Base-by-base conservation (phyloP, 306 rosid genomes). In the Sechiopsis laciniata region DNA sequence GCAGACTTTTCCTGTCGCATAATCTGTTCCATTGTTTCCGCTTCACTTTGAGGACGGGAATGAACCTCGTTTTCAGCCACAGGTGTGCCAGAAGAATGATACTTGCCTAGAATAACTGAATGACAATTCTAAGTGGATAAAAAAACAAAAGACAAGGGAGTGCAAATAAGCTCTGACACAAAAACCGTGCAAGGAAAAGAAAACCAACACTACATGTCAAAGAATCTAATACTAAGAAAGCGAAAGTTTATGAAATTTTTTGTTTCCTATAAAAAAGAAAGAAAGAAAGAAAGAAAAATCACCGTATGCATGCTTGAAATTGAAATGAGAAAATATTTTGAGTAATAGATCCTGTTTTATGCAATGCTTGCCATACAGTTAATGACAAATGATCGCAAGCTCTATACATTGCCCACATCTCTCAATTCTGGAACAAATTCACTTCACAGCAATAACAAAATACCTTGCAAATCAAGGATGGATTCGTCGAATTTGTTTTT, bases 401-500 rank as follows among this genome's bases (percentile, higher is more conserved):
- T 40, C 46, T 6, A 5, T 40, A 5, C 7, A 8, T 7, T 40
- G 46, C 46, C 46, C 46, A 40, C 46, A 40, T 7, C 37, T 32
- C 37, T 32, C 37, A 32, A 32, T 32, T 32, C 5, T 3, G 45
- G 40, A 21, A 67, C 56, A 67, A 46, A 45, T 46, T 20, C 73
- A 68, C 42, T 14, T 68, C 53, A 42, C 42, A 48, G 22, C 13
- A 50, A 22, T 22, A 21, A 46, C 48, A 60, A 17, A 24, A 42
- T 91, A 94, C 99, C 97, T 88, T 89, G 88, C 85, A 87, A 72
- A 79, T 91, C 85, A 60, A 84, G 80, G 81, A 91, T 86, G 73
- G 87, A 72, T n/a, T 89, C 89, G 0, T 94, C 92, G 19, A 89
- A 76, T 78, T 91, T 88, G 80, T 29, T 79, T 58, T 65, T 89